phyloP scores from a whole-genome alignment of 345 rosid genomes.

The Lumnitzera littorea region DNA sequence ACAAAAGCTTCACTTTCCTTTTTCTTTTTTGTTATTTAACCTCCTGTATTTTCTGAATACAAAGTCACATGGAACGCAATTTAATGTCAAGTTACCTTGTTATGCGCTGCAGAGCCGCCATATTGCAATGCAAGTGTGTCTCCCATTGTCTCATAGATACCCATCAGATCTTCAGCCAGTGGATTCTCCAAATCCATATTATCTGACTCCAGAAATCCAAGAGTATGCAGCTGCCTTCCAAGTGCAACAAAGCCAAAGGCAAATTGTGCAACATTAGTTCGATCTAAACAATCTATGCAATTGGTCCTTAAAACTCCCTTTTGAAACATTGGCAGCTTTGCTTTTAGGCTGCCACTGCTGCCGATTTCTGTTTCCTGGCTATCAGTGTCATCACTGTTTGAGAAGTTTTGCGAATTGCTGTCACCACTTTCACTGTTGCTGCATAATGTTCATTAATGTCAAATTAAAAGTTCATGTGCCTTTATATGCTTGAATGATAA shows the following conservation, averaged over 20 bases:
- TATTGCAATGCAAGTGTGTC: conserved; percentile 96
- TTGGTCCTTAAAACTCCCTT: conserved; percentile 88
- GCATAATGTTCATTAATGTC: conserved; percentile 12
- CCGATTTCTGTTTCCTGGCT: conserved; percentile 22
- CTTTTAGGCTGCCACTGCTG: conserved; percentile 18
- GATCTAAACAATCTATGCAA: conserved; percentile 96
- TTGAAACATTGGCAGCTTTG: conserved; percentile 54
- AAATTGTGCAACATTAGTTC: conserved; percentile 97
- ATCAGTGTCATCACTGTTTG: conserved; percentile 26
- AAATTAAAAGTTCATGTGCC: neutral
- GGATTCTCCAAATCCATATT: conserved; percentile 61
- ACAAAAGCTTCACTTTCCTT: neutral
- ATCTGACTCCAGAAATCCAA: conserved; percentile 50
- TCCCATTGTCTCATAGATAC: conserved; percentile 85
- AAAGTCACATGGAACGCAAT: neutral
- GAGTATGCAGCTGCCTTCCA: conserved; percentile 67
- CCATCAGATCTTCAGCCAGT: conserved; percentile 74
- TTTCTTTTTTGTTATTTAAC: neutral
- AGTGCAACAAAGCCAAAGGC: conserved; percentile 85
- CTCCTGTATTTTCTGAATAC: neutral
- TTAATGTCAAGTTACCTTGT: conserved; percentile 48
- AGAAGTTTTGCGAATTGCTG: conserved; percentile 18
- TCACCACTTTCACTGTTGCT: conserved; percentile 37
- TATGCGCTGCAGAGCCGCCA: conserved; percentile 99
- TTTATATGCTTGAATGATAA: no score